phyloP scores from a whole-genome alignment of 2,329 filamentous ascomycete species.

The Cyphellophora attinorum region DNA sequence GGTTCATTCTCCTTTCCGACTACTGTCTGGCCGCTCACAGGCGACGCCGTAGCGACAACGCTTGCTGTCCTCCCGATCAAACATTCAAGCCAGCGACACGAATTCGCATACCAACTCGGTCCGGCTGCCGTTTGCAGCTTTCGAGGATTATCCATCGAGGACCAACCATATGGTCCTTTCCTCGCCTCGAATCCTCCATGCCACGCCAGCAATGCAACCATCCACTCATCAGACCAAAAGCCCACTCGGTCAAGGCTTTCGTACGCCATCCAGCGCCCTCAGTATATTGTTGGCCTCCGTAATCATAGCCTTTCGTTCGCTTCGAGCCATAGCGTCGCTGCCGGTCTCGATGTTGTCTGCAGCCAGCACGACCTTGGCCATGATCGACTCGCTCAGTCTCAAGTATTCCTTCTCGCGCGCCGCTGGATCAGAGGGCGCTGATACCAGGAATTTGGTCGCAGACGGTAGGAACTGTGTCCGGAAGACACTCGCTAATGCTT shows the following conservation, averaged over 20 bases:
- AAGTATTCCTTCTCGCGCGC: slow-evolving; percentile 32
- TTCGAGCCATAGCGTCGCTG: slow-evolving; percentile 47
- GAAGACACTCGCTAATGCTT: slow-evolving; percentile 27
- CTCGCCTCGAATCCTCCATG: not conserved
- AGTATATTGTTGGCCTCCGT: slow-evolving; percentile 31
- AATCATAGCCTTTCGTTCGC: slow-evolving; percentile 38
- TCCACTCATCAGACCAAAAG: not conserved
- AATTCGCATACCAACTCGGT: no score
- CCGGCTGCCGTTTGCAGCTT: no score
- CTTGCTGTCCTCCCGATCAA: no score
- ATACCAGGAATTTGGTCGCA: slow-evolving; percentile 27
- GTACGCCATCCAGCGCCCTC: slow-evolving; percentile 26
- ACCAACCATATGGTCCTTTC: not conserved
- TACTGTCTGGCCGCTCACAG: no score
- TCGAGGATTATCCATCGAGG: no score
- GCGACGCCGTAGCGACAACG: no score
- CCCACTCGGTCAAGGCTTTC: not conserved
- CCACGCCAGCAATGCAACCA: not conserved
- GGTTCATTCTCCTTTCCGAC: no score
- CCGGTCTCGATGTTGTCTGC: slow-evolving; percentile 68
- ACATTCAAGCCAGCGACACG: no score
- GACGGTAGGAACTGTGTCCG: slow-evolving; percentile 27
- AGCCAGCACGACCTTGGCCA: slow-evolving; percentile 36
- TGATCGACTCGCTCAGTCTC: slow-evolving; percentile 32
- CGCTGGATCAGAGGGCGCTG: slow-evolving; percentile 30